Base-by-base conservation (phyloP, 2,329 filamentous ascomycete species). In the Capronia epimyces region DNA sequence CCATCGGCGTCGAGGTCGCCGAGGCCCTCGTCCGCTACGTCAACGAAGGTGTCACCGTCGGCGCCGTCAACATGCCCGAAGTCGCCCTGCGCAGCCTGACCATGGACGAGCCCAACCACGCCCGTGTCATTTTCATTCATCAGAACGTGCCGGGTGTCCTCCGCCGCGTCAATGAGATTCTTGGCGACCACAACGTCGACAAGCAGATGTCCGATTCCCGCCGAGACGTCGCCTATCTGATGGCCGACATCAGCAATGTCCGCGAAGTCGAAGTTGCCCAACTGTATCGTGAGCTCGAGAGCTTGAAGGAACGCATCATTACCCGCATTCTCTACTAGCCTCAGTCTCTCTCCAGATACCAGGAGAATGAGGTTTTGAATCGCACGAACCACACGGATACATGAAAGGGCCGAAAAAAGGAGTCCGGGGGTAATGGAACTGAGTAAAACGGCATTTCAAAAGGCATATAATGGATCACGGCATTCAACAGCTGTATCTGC, bases 171-270 rank as follows among this genome's bases (percentile, higher is more conserved):
- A 98, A 98, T 76, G 87, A 93, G 65, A 89, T 97, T 56, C 79
- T 98, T 42, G 87, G 86, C 37, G 84, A 94, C 64, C 90, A 98
- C 76, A 98, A 98, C 69, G 90, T 98, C 62, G 91, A 96, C 74
- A 97, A 97, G 78, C 93, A 98, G 73, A 97, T 94, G 75, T 93
- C 88, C 44, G 93, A 97, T 69, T 95, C 87, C 71, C 86, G 85
- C 74, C 91, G 89, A 61, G 91, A 97, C 67, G 79, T 93, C 59
- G 93, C 93, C 16, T 98, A 98, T 68, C 76, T 98, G 57, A 96
- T 98, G 90, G 93, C 93, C 6, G 93, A 98, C 73, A 86, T 98
- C 63, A 95, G 89, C 72, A 82, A 86, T 56, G 89, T 97, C 62
- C 82, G 86, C 64, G 78, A 81, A 44, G 77, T 76, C 34, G 86